A percentile compares a stretch with the other conserved stretches of the same genome.
phyloP scores from a whole-genome alignment of 225 moss, liverwort and hornwort species.

The Pleurozium schreberi region DNA sequence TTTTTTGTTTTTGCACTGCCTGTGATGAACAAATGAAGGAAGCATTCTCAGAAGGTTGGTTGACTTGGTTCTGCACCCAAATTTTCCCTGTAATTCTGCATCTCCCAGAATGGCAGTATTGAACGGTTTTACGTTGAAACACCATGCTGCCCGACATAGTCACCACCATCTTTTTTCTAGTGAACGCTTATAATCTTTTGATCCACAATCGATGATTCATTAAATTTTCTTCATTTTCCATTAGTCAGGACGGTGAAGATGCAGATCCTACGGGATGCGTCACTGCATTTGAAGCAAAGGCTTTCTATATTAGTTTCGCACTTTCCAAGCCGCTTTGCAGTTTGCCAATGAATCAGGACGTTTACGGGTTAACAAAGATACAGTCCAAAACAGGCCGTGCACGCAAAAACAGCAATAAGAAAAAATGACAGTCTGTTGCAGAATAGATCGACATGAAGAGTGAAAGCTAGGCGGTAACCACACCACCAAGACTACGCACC shows the following conservation, averaged over 20 bases:
- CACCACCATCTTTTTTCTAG: neutral
- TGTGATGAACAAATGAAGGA: neutral
- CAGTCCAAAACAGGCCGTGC: neutral
- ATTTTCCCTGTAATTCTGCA: neutral
- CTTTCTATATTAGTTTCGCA: neutral
- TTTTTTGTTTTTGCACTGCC: neutral
- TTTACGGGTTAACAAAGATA: neutral
- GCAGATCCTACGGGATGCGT: neutral
- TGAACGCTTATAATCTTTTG: neutral
- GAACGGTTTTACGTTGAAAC: neutral
- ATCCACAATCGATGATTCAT: neutral
- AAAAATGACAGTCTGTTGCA: neutral
- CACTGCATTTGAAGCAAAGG: neutral
- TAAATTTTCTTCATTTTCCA: neutral
- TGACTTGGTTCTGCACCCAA: neutral
- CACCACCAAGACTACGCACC: neutral
- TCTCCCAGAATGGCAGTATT: neutral
- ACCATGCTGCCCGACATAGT: neutral
- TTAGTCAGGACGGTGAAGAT: neutral
- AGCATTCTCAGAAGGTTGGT: neutral
- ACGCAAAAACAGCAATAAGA: neutral
- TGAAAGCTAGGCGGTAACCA: neutral
- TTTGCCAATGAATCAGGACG: neutral
- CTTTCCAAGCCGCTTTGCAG: neutral
- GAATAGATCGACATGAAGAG: neutral